A percentile compares a stretch with the other conserved stretches of the same genome.
Evolutionary conservation across 2,329 filamentous ascomycete species (phyloP).

Genomic region (Diaporthe citrichinensis): DNA sequence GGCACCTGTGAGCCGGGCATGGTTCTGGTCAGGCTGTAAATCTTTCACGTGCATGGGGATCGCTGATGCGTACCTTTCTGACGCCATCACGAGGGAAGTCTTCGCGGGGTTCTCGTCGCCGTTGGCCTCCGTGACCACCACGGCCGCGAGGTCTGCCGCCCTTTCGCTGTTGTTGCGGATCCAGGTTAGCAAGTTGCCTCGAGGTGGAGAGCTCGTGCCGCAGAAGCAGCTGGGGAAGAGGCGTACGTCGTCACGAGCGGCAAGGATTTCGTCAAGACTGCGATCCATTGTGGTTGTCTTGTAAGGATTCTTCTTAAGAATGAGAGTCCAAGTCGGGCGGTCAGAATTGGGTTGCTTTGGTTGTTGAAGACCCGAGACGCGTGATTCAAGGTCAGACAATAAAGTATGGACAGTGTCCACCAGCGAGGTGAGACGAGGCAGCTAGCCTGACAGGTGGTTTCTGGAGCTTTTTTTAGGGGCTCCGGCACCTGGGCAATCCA

Average conservation of each 20-base stretch:
- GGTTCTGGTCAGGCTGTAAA: conserved; percentile 29
- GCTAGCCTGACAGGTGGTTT: background rate
- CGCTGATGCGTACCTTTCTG: conserved; percentile 79
- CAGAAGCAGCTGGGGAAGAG: background rate
- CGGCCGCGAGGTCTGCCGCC: conserved; percentile 44
- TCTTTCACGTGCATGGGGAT: background rate
- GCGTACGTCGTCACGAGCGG: conserved; percentile 55
- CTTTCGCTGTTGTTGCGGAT: conserved; percentile 40
- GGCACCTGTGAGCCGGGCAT: conserved; percentile 42
- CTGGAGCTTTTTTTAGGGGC: conserved; percentile 33
- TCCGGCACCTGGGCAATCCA: conserved; percentile 10
- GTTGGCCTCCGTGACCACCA: conserved; percentile 51
- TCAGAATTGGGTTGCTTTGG: background rate
- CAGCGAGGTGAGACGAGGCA: conserved; percentile 23
- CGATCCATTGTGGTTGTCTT: conserved; percentile 61
- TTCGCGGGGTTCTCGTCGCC: conserved; percentile 52
- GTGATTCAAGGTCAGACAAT: conserved; percentile 20
- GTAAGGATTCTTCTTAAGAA: conserved; percentile 36
- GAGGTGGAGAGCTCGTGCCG: conserved; percentile 19
- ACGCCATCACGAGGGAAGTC: conserved; percentile 83
- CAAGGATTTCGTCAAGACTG: conserved; percentile 70
- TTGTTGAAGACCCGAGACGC: conserved; percentile 1
- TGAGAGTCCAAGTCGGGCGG: background rate
- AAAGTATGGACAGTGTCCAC: conserved; percentile 17
- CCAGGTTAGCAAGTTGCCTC: conserved; percentile 32